Evolutionary conservation across 805 yeast species (phyloP), one percentile per base, ranked within the genome.

Genomic region (Ogataea nonfermentans): DNA sequence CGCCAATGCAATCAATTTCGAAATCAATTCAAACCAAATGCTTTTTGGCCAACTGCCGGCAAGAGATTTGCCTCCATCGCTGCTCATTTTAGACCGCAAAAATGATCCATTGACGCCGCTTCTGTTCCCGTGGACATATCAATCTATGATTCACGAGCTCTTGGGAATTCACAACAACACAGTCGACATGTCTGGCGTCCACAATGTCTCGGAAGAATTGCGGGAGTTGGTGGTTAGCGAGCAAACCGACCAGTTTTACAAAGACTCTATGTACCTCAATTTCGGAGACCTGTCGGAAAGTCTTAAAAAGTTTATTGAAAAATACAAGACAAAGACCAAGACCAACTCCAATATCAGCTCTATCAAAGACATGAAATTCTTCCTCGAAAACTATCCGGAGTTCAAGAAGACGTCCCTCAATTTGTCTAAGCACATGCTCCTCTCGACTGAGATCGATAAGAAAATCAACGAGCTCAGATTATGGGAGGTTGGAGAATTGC

Each of bases 111-210:
- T 91, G 10, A 91, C 99, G 0, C 97, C 99, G 1, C 70, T 93
- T 22, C 65, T 93, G 34, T 78, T 83, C 27, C 99, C 98, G 2
- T 93, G 99, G 99, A 90, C 99, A 1, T 93, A 88, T 63, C 98
- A 91, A 58, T 85, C 96, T 2, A 91, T 93, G 98, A 87, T 93
- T 12, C 95, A 91, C 59, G 98, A 95, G 59, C 73, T 89, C 15
- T 67, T 93, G 22, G 95, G 91, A 2, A 85, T 93, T 43, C 66
- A 71, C 24, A 83, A 88, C 56, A 91, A 93, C 52, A 75, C 90
- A 2, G 95, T 88, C 4, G 83, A 79, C 50, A 60, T 90, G 24
- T 67, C 81, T 0, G 53, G 62, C 1, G 71, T 77, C 1, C 75
- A 83, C 2, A 78, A 74, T 48, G 65, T 79, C 43, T 62, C 79